A percentile compares a stretch with the other conserved stretches of the same genome.
These are phyloP conservation scores for Elsinoe australis DNA, from an alignment of 2,329 filamentous ascomycete genomes.

Conservation along the genomic window DNA sequence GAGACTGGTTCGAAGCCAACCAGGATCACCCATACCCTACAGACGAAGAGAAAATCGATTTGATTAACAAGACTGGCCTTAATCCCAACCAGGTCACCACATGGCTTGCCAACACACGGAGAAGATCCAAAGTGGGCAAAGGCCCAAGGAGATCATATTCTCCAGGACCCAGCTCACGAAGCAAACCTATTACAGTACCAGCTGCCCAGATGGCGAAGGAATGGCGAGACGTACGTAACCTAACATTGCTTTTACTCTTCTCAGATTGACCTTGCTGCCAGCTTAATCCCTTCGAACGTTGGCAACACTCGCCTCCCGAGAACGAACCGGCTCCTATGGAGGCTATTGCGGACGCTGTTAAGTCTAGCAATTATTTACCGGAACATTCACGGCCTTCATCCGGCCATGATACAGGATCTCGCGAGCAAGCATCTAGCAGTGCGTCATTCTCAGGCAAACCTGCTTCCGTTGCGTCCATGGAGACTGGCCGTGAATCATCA, in stretches of 20 bases:
- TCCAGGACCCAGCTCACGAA: slow-evolving; percentile 27
- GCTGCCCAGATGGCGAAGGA: slow-evolving; percentile 38
- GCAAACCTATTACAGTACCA: slow-evolving; percentile 66
- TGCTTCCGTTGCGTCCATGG: slow-evolving; percentile 48
- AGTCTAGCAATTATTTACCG: slow-evolving; percentile 25
- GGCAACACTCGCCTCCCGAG: slow-evolving; percentile 61
- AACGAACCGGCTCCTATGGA: slow-evolving; percentile 59
- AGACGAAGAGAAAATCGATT: slow-evolving; percentile 73
- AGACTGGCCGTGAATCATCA: slow-evolving; percentile 35
- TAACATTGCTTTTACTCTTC: not conserved
- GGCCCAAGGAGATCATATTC: slow-evolving; percentile 36
- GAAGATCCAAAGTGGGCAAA: slow-evolving; percentile 67
- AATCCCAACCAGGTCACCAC: slow-evolving; percentile 80
- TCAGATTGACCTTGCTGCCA: slow-evolving; percentile 45
- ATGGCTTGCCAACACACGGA: slow-evolving; percentile 84
- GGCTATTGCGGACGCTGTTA: slow-evolving; percentile 56
- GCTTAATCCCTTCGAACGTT: slow-evolving; percentile 60
- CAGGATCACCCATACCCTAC: slow-evolving; percentile 78
- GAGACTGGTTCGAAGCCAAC: slow-evolving; percentile 76
- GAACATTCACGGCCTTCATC: slow-evolving; percentile 22
- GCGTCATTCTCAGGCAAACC: slow-evolving; percentile 43
- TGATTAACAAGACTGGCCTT: slow-evolving; percentile 71
- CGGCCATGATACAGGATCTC: slow-evolving; percentile 27
- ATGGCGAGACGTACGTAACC: slow-evolving; percentile 21
- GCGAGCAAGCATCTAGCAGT: slow-evolving; percentile 25